Evolutionary conservation across 1,284 basidiomycete species (phyloP), one percentile per base, ranked within the genome.

Genomic region (Microbotryomycetes sp.): DNA sequence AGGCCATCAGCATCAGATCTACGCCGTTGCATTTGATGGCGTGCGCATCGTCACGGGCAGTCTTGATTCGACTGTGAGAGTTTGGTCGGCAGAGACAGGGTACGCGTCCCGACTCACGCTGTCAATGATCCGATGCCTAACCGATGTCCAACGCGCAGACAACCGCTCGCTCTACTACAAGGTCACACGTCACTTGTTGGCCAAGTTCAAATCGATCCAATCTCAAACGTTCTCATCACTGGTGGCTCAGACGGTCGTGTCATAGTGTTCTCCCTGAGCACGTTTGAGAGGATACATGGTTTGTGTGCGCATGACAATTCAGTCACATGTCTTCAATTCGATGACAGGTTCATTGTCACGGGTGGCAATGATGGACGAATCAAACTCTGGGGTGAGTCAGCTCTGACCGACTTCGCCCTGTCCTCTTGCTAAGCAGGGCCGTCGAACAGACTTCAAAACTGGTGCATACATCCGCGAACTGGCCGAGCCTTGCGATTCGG

Each of bases 101-200:
- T 90, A 71, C 64, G 80, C 73, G 19, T n/a, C 52, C 28, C 28
- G 6, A 1, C 31, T 30, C 32, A 22, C 55, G 51, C 23, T 56
- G 32, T n/a, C 46, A 59, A 9, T 22, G 23, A 25, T 25, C 23
- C 32, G 58, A 54, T 48, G n/a, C 56, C 36, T 16, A 28, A 23
- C 59, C 14, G 22, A 26, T 29, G 68, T 3, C 36, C 9, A 3
- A 2, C 26, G 4, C 32, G 3, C 68, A 91, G 89, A 23, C 80
- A 86, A 67, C 92, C 90, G 72, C 75, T 89, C 6, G 91, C 92
- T 4, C 81, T 94, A 12, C 81, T 97, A 0, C 89, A 92, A 75
- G 93, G 90, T 2, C 94, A 97, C 75, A 93, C 92, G 0, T 88
- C 90, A 3, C 86, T 97, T 56, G 92, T 98, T 9, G 94, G 92